Evolutionary conservation across 202 grass and related monocot species (phyloP).

Genomic region (Schoenoplectus tabernaemontani): DNA sequence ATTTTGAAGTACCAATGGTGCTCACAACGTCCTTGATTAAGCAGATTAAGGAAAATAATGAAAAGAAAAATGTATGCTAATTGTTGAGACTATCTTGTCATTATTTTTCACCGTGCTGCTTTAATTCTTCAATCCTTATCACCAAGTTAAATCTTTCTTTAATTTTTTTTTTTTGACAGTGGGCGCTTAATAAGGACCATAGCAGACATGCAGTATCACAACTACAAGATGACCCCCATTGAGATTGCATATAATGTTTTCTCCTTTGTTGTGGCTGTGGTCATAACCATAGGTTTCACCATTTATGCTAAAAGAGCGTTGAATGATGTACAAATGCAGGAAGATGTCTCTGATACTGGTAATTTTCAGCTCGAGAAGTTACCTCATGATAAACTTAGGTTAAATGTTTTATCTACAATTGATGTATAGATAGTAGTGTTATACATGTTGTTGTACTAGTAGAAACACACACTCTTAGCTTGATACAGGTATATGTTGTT

Average conservation of each 20-base stretch:
- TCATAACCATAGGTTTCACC: conserved; percentile 56
- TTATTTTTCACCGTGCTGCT: neutral
- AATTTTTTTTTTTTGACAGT: conserved; percentile 29
- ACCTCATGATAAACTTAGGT: conserved; percentile 19
- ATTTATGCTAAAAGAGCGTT: conserved; percentile 67
- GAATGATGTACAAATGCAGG: conserved; percentile 37
- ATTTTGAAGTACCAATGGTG: neutral
- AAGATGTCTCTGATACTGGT: conserved; percentile 3
- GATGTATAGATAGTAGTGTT: conserved; percentile 16
- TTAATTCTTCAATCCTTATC: neutral
- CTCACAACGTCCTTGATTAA: neutral
- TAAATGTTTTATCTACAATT: neutral
- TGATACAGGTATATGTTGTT: neutral
- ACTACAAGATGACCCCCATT: conserved; percentile 60
- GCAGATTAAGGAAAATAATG: neutral
- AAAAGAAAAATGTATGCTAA: neutral
- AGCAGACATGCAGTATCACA: conserved; percentile 58
- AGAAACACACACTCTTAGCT: conserved; percentile 5
- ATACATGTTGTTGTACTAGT: neutral
- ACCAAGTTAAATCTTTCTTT: neutral
- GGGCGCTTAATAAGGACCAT: conserved; percentile 69
- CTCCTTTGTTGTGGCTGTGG: conserved; percentile 39
- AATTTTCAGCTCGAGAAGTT: conserved; percentile 19
- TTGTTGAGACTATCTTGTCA: neutral
- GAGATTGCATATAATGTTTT: conserved; percentile 79